Base-by-base conservation (phyloP, 2,329 filamentous ascomycete genomes). In the Arthrinium puccinioides region DNA sequence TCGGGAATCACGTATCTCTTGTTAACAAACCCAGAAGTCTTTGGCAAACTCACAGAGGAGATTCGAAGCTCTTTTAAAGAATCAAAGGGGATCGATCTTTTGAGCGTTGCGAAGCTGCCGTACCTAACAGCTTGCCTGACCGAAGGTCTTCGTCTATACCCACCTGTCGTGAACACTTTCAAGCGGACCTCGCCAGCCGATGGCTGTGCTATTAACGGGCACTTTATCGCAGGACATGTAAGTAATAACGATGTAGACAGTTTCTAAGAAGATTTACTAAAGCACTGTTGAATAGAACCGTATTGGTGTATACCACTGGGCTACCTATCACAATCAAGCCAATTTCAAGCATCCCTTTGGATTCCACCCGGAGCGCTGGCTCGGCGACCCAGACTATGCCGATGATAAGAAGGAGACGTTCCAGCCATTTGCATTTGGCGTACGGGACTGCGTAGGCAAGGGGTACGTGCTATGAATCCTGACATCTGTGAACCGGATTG, bases 291-390 rank as follows among this genome's bases (percentile, higher is more conserved):
- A 7, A 21, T 10, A 36, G 65, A 69, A 62, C 2, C 45, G 50
- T 4, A 56, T 73, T 0, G 56, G 59, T 1, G 54, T 71, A 1
- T 59, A 62, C 29, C 67, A 72, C 24, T 69, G 57, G 48, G 56
- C 66, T 3, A 54, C 64, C 4, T 31, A 30, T 43, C 63, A 63
- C 42, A 64, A 62, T 34, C 54, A 61, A 2, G 47, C 53, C 9
- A 57, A 69, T 45, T 76, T 72, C 48, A 55, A 54, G 9, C 56
- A 69, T 1, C 63, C 72, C 1, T 53, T 64, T 16, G 49, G 47
- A 0, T 77, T 64, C 46, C 56, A 55, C 11, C 38, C 38, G 2
- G 41, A 41, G 21, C 38, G 41, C 3, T 43, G 15, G 3, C 31
- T 43, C 4, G 41, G 32, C 2, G 41, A 40, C 16, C 26, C 30